A percentile compares a stretch with the other conserved stretches of the same genome.
phyloP scores from a whole-genome alignment of 257 asterid species.

The Capsicum rhomboideum region DNA sequence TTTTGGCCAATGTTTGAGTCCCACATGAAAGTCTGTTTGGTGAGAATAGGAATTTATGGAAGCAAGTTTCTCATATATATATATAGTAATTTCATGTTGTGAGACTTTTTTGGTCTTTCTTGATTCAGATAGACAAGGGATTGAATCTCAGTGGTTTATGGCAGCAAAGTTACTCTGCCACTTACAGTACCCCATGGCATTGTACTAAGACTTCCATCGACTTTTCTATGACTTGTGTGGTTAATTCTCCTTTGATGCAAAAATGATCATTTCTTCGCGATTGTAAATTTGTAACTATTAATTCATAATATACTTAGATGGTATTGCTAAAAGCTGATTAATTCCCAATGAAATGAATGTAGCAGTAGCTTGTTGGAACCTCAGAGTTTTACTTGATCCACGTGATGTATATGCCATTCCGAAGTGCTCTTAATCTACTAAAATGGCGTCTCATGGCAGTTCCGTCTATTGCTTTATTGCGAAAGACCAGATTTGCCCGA shows the following conservation, averaged over 20 bases:
- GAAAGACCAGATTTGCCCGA: too few relatives aligned
- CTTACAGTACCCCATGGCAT: background rate
- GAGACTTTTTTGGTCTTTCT: background rate
- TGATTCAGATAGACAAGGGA: too few relatives aligned
- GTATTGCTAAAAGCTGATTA: too few relatives aligned
- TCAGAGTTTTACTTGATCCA: too few relatives aligned
- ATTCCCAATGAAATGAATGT: too few relatives aligned
- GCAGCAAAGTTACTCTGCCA: background rate
- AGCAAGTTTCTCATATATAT: background rate
- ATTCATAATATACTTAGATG: background rate
- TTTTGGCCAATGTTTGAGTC: background rate
- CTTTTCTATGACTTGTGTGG: background rate
- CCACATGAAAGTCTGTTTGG: background rate
- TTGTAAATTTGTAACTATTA: background rate
- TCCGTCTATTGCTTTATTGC: too few relatives aligned
- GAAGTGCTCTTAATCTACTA: too few relatives aligned
- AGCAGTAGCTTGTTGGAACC: too few relatives aligned
- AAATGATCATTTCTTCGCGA: background rate
- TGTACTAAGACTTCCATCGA: background rate
- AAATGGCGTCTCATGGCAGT: too few relatives aligned
- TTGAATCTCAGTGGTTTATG: too few relatives aligned
- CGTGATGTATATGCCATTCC: too few relatives aligned
- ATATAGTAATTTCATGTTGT: background rate
- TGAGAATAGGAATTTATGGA: background rate
- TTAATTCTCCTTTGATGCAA: background rate